Evolutionary conservation across 495 filamentous ascomycete genomes (phyloP).

Genomic region (Aspergillus heteromorphus): DNA sequence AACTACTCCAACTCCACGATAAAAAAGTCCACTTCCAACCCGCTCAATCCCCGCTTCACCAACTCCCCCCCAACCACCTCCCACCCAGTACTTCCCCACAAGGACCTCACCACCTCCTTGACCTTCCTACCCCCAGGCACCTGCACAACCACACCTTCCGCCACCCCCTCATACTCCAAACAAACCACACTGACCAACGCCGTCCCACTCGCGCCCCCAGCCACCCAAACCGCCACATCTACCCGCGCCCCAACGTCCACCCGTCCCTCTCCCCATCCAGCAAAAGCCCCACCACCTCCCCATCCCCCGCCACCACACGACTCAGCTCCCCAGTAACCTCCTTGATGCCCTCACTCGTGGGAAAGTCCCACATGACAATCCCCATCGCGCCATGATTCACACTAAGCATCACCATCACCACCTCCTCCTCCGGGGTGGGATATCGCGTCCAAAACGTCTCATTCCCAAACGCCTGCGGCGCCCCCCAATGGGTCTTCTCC

Average conservation of each 20-base stretch:
- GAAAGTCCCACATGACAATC: slow-evolving; percentile 33
- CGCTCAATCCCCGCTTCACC: neutral
- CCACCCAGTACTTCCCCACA: neutral
- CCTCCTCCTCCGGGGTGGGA: slow-evolving; percentile 51
- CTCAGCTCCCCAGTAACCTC: slow-evolving; percentile 18
- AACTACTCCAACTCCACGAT: neutral
- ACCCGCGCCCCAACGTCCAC: neutral
- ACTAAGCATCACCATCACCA: slow-evolving; percentile 54
- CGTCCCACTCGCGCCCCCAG: neutral
- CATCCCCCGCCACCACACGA: slow-evolving; percentile 11
- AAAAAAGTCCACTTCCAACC: neutral
- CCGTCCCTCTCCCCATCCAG: slow-evolving; percentile 6
- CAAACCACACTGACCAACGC: neutral
- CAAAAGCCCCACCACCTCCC: slow-evolving; percentile 11
- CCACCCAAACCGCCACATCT: neutral
- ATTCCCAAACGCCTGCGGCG: slow-evolving; percentile 60
- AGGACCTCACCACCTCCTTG: neutral
- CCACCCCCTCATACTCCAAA: neutral
- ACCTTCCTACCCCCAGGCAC: neutral
- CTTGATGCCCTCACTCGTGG: slow-evolving; percentile 18
- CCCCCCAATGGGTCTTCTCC: slow-evolving; percentile 54
- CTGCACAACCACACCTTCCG: neutral
- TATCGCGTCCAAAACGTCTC: slow-evolving; percentile 56
- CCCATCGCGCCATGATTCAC: slow-evolving; percentile 61
- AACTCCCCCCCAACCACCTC: neutral